phyloP scores from a whole-genome alignment of 2,329 filamentous ascomycete genomes.

The Pyrenophora seminiperda region DNA sequence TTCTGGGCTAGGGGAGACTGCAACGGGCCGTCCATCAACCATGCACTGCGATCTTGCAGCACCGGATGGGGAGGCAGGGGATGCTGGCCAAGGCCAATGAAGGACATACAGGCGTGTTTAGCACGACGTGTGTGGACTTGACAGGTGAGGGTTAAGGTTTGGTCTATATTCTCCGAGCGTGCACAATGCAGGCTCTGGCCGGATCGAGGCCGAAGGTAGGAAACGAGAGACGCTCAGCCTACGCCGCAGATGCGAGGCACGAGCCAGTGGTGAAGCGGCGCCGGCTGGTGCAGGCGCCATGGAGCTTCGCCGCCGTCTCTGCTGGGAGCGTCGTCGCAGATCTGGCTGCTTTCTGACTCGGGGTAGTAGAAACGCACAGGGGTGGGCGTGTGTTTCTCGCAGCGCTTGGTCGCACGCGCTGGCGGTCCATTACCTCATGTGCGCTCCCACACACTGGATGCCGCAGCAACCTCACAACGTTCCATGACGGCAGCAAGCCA shows the following conservation, averaged over 20 bases:
- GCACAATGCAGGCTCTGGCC: slow-evolving; percentile 37
- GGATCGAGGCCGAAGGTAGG: slow-evolving; percentile 25
- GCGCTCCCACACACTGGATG: slow-evolving; percentile 30
- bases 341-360: slow-evolving; percentile 43
- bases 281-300: slow-evolving; percentile 38
- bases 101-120: slow-evolving; percentile 35
- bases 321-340: slow-evolving; percentile 36
- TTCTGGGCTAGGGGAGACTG: slow-evolving; percentile 45
- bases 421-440: slow-evolving; percentile 31
- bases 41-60: slow-evolving; percentile 41
- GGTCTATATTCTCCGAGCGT: slow-evolving; percentile 47
- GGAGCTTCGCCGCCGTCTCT: slow-evolving; percentile 32
- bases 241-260: slow-evolving; percentile 43
- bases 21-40: slow-evolving; percentile 48
- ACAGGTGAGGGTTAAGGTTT: slow-evolving; percentile 47
- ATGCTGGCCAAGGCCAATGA: slow-evolving; percentile 36
- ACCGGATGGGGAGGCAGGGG: slow-evolving; percentile 31
- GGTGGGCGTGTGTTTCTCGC: slow-evolving; percentile 33
- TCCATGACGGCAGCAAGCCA: slow-evolving; percentile 33
- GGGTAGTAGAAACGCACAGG: slow-evolving; percentile 37
- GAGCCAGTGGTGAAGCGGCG: slow-evolving; percentile 42
- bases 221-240: slow-evolving; percentile 36
- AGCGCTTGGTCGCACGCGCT: slow-evolving; percentile 25
- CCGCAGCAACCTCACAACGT: slow-evolving; percentile 41
- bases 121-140: slow-evolving; percentile 41